These are phyloP conservation scores for Camillea tinctor DNA, from an alignment of 2,329 filamentous ascomycete species.

Conservation along the genomic window DNA sequence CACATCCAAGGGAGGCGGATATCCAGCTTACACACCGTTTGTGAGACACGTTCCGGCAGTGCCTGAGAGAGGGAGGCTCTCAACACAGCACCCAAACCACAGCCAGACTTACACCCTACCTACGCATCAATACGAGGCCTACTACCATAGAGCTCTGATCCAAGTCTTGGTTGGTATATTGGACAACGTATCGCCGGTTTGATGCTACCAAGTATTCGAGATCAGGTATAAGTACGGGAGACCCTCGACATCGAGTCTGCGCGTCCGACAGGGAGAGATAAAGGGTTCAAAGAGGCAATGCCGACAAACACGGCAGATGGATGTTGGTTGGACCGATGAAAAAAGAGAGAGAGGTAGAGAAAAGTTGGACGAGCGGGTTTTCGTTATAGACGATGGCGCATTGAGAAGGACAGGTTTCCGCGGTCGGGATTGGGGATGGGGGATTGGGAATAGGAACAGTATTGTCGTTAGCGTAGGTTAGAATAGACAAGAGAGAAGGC, in stretches of 20 bases:
- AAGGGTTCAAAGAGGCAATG: not conserved
- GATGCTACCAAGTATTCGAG: not conserved
- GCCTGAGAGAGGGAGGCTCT: not conserved
- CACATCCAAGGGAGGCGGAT: not conserved
- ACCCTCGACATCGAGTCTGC: not conserved
- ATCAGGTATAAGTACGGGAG: not conserved
- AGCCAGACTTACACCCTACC: not conserved
- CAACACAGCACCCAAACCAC: not conserved
- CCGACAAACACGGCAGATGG: not conserved
- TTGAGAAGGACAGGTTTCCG: not conserved
- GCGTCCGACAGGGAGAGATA: not conserved
- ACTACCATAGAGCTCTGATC: not conserved
- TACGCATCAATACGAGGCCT: not conserved
- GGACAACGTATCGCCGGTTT: not conserved
- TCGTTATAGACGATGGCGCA: not conserved
- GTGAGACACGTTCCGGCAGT: constrained; percentile 4
- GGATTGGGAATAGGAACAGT: no score
- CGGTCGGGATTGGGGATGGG: no score
- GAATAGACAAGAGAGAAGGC: no score
- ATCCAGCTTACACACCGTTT: constrained; percentile 1
- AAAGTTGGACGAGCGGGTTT: not conserved
- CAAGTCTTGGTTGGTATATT: not conserved
- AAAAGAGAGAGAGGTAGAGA: not conserved
- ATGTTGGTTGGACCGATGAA: not conserved
- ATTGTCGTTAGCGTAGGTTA: no score